Base-by-base conservation (phyloP, 148 eudicot genomes). In the Limonium bicolor region DNA sequence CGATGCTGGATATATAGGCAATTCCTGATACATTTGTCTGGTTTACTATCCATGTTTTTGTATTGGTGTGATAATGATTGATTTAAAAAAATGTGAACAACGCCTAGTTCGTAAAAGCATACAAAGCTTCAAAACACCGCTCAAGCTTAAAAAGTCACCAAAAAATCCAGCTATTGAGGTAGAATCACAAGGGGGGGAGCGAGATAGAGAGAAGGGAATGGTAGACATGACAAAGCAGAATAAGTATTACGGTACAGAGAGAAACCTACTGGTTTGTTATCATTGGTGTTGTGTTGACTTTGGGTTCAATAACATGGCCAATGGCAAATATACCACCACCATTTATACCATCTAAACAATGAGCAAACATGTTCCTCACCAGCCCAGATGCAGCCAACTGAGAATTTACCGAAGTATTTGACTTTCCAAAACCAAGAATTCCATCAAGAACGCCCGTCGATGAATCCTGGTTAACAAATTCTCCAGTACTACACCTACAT, bases 251-350 rank as follows among this genome's bases (percentile, higher is more conserved):
- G 32, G 20, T 13, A 31, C 25, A 21, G 36, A 36, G 41, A 48
- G 31, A 34, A 33, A 77, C 96, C 46, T 78, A 86, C 96, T 82
- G 79, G 56, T 70, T 54, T 20, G 71, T 66, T 36, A 82, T 71
- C 53, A 86, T 28, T 21, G 87, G 84, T 25, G 96, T 78, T 47
- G 81, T 68, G 55, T 82, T 82, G 35, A 86, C 87, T 77, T 75
- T 74, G 32, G 96, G 96, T 63, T 86, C 64, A 46, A 86, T 94
- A 41, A 86, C 76, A 56, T 80, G 72, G 36, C 96, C 96, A 73
- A 86, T 82, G 37, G 88, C 96, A 67, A 86, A 86, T 33, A 86
- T 86, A 26, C 96, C 96, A 40, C 96, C 96, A 44, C 96, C 96
- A 64, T 82, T 78, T 22, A 56, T 73, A 42, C 88, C 96, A 71